These are phyloP conservation scores for Pinus taeda DNA, from an alignment of 75 land plant genomes.

Conservation along the genomic window DNA sequence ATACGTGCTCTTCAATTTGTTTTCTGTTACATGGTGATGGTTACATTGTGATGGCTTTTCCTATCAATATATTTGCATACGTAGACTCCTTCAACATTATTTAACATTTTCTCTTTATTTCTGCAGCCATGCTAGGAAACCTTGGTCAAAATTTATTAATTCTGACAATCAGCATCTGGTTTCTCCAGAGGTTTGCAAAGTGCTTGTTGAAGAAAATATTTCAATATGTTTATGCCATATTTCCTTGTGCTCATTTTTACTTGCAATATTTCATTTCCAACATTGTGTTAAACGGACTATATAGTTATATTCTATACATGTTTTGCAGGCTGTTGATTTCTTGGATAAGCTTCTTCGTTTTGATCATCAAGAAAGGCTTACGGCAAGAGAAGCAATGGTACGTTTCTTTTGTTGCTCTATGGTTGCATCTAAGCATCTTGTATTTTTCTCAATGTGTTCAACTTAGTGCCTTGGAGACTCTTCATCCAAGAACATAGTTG, in stretches of 20 bases:
- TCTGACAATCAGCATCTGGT: constrained; percentile 34
- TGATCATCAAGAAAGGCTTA: constrained; percentile 93
- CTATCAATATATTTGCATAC: not conserved
- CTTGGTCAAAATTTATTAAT: constrained; percentile 38
- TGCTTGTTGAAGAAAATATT: not conserved
- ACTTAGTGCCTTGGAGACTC: too few species aligned
- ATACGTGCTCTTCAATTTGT: not conserved
- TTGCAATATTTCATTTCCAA: too few species aligned
- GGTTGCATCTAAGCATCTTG: too few species aligned
- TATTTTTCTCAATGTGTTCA: too few species aligned
- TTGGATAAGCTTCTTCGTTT: constrained; percentile 93
- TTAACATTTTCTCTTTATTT: not conserved
- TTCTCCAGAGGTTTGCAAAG: constrained; percentile 23
- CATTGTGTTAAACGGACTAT: too few species aligned
- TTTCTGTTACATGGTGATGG: not conserved
- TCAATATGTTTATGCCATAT: not conserved
- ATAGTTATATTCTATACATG: not conserved
- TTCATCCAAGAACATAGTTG: too few species aligned
- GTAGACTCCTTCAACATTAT: not conserved
- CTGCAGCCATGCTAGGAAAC: constrained; percentile 32
- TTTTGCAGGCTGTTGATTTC: constrained; percentile 89
- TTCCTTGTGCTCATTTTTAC: too few species aligned
- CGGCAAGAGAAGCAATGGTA: constrained; percentile 94
- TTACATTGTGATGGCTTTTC: not conserved
- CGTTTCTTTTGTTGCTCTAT: not conserved